Evolutionary conservation across 768 basidiomycete genomes (phyloP), one percentile per base, ranked within the genome.

Genomic region (Suillus subluteus): DNA sequence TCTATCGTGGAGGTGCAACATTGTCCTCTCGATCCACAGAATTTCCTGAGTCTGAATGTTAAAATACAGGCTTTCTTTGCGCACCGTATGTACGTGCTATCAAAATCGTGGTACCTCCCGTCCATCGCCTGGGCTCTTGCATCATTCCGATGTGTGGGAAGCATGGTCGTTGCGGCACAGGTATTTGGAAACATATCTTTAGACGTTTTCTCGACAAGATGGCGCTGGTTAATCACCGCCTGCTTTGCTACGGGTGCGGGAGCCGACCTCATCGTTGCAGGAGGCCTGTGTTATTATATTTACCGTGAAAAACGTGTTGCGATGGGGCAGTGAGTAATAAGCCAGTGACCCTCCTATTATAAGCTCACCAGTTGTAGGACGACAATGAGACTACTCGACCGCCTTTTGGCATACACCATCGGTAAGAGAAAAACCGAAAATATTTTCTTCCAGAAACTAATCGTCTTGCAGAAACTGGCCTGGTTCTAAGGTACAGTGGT

Each of bases 51-150:
- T 59, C 62, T 32, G 23, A 48, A 26, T 54, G 11, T 21, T 12
- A 18, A 58, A 11, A 21, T 12, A 3, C 61, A 75, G 73, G 65
- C 64, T 15, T 75, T 69, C 65, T 75, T 74, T 58, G 67, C 71
- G 15, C 66, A 73, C 58, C 69, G 73, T 8, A 64, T 75, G 15
- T 65, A 72, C 46, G 70, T 65, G 48, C 66, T 75, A 62, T 71
- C 71, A 11, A 62, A 65, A 26, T 55, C 37, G 3, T 18, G 62
- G 0, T 54, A 13, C 35, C 59, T 76, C 16, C 73, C 74, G 1
- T 13, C 68, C 0, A 50, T 69, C 26, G 75, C 70, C 52, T 38
- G 46, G 9, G 13, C 54, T 8, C 66, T 76, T 8, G 63, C 71
- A 3, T 13, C 67, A 11, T 3, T 71, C 3, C 75, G 75, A 1